These are phyloP conservation scores for Hanseniaspora nectarophila DNA, from an alignment of 805 yeast genomes.

Conservation along the genomic window DNA sequence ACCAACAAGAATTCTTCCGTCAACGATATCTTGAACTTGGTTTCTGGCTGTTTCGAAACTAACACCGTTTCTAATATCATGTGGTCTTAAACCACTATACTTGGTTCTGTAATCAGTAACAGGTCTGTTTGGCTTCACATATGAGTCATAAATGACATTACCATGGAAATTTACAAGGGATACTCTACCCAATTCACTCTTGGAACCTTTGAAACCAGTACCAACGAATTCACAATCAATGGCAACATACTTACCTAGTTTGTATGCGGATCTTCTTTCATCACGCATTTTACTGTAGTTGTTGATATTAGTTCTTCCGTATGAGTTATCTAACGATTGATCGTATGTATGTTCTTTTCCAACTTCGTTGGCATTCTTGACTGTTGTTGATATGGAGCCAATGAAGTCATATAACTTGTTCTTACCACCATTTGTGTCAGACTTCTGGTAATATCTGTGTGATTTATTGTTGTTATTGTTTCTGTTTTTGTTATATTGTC, in stretches of 20 bases:
- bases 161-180: constrained; percentile 81
- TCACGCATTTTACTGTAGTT: constrained; percentile 1
- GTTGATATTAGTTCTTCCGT: constrained; percentile 7
- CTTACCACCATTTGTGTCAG: background rate
- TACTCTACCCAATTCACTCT: constrained; percentile 70
- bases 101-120: constrained; percentile 89
- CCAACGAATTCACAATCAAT: constrained; percentile 95
- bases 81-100: constrained; percentile 76
- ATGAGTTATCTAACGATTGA: background rate
- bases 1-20: constrained; percentile 57
- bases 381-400: background rate
- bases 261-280: constrained; percentile 19
- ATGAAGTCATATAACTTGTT: background rate
- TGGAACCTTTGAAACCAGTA: constrained; percentile 59
- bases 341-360: background rate
- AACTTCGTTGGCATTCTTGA: background rate
- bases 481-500: background rate
- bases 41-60: constrained; percentile 55
- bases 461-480: background rate
- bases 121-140: constrained; percentile 58
- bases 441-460: background rate
- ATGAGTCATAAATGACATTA: constrained; percentile 54
- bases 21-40: constrained; percentile 40
- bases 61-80: constrained; percentile 56
- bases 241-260: constrained; percentile 63